Conservation (phyloP, 371 early-diverging fungal species). For the Parasitella parasitica region DNA sequence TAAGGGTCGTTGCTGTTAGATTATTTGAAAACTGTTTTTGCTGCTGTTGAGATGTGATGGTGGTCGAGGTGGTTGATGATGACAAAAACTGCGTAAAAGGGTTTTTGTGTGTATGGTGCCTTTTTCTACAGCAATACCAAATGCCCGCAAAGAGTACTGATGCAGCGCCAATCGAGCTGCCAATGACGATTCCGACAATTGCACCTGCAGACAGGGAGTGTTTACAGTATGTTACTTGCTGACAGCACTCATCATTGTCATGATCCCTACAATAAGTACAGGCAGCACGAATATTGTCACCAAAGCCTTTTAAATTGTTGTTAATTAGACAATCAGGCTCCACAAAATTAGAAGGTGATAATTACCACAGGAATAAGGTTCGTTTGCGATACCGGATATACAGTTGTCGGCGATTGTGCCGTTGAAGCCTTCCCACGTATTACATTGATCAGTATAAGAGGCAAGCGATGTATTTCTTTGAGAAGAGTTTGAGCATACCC, state of each 20-base stretch:
- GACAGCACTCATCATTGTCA: conserved; percentile 28
- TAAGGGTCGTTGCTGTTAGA: not conserved
- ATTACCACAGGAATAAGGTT: conserved; percentile 44
- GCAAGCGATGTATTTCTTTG: conserved; percentile 14
- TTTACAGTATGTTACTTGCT: conserved; percentile 7
- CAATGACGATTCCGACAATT: conserved; percentile 36
- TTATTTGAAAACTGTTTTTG: not conserved
- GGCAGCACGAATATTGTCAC: conserved; percentile 12
- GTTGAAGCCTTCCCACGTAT: conserved; percentile 30
- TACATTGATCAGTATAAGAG: conserved; percentile 19
- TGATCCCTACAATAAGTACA: conserved; percentile 27
- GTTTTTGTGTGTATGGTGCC: not conserved
- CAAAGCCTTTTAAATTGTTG: conserved; percentile 19
- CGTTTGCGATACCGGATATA: conserved; percentile 41
- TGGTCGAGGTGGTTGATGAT: not conserved
- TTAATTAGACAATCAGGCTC: not conserved
- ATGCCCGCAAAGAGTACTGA: not conserved
- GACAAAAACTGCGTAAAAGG: not conserved
- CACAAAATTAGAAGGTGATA: not conserved
- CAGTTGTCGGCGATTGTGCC: conserved; percentile 24
- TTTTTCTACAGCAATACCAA: not conserved
- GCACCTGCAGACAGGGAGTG: conserved; percentile 21
- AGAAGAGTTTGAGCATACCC: conserved; percentile 13
- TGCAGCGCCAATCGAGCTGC: not conserved
- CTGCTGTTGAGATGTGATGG: not conserved